phyloP scores from a whole-genome alignment of 2,329 filamentous ascomycete species.

The Ceratocystis papillata region DNA sequence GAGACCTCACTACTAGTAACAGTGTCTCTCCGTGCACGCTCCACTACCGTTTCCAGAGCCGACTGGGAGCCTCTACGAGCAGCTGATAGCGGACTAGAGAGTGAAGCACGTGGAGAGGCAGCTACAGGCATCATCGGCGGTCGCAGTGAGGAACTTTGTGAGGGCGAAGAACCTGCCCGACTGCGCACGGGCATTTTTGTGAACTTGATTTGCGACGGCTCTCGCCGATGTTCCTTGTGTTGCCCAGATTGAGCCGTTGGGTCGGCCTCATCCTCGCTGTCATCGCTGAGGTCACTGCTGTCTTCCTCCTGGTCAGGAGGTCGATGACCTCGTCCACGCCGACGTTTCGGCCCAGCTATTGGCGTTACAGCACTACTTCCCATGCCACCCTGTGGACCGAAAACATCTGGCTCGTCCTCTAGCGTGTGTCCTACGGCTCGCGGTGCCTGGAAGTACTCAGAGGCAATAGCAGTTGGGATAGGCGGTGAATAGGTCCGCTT shows the following conservation, averaged over 20 bases:
- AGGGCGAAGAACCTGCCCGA: slow-evolving; percentile 79
- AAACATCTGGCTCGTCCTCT: slow-evolving; percentile 61
- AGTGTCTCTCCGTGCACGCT: slow-evolving; percentile 60
- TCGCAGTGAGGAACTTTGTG: slow-evolving; percentile 53
- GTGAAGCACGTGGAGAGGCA: slow-evolving; percentile 36
- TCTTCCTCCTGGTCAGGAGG: slow-evolving; percentile 62
- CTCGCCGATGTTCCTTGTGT: slow-evolving; percentile 37
- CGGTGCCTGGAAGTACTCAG: slow-evolving; percentile 71
- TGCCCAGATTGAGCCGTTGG: slow-evolving; percentile 44
- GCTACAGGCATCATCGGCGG: slow-evolving; percentile 40
- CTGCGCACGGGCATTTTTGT: slow-evolving; percentile 85
- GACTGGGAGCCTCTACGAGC: slow-evolving; percentile 59
- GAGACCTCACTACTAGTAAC: slow-evolving; percentile 75
- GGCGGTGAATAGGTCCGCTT: slow-evolving; percentile 79
- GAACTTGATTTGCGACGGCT: slow-evolving; percentile 87
- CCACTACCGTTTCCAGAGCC: slow-evolving; percentile 57
- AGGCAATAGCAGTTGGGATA: slow-evolving; percentile 70
- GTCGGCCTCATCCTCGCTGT: slow-evolving; percentile 69
- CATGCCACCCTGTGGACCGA: slow-evolving; percentile 58
- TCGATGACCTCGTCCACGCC: slow-evolving; percentile 57
- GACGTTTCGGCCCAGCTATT: slow-evolving; percentile 55
- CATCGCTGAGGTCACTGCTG: slow-evolving; percentile 73
- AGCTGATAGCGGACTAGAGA: slow-evolving; percentile 27
- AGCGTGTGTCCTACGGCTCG: slow-evolving; percentile 52
- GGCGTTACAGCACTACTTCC: slow-evolving; percentile 57